Conservation (phyloP, 306 rosid genomes). For the Pyrus communis region DNA sequence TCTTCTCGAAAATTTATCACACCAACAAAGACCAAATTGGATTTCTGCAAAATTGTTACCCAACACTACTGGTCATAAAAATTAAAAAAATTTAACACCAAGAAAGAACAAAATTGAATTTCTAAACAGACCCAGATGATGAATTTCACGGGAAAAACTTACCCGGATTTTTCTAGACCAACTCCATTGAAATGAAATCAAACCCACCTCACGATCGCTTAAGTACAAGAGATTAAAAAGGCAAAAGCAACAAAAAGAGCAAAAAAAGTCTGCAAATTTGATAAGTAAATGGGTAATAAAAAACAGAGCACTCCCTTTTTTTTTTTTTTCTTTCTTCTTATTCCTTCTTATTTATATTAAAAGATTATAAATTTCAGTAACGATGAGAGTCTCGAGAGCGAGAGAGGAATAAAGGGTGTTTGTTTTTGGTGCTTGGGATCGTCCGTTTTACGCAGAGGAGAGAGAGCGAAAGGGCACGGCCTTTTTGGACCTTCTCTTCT, state of each 20-base stretch:
- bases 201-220: constrained; percentile 39
- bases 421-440: constrained; percentile 44
- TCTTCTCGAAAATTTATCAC: constrained; percentile 10
- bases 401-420: constrained; percentile 23
- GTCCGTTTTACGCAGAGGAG: constrained; percentile 39
- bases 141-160: background rate
- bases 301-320: constrained; percentile 20
- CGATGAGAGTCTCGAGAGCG: constrained; percentile 14
- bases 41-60: constrained; percentile 11
- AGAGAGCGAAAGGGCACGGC: constrained; percentile 16
- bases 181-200: constrained; percentile 30
- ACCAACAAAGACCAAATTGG: too few relatives aligned
- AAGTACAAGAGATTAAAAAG: constrained; percentile 19
- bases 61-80: constrained; percentile 9
- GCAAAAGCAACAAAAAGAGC: background rate
- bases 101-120: background rate
- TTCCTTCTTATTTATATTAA: background rate
- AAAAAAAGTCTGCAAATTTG: constrained; percentile 1
- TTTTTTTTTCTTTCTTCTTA: background rate
- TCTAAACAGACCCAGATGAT: background rate
- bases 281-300: constrained; percentile 18
- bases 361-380: constrained; percentile 22
- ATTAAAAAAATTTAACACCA: background rate
- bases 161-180: constrained; percentile 41
- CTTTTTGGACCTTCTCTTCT: constrained; percentile 56